Evolutionary conservation across 2,329 filamentous ascomycete species (phyloP), one percentile per base, ranked within the genome.

Genomic region (Onygenales sp.): DNA sequence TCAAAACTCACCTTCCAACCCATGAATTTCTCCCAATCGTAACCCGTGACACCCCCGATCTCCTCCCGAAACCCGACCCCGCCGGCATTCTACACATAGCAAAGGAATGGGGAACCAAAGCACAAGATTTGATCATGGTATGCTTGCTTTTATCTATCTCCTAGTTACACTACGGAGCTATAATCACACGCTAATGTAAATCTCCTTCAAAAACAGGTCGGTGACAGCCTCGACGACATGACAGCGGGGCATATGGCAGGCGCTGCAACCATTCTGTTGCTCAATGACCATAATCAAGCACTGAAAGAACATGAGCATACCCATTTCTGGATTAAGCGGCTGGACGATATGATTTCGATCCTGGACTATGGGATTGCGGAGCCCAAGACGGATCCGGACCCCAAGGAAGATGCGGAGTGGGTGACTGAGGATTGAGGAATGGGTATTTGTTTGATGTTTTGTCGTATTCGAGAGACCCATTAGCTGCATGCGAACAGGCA

Each of bases 211-310:
- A 57, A 51, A 51, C 62, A 72, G 75, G 74, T 77, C 21, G 87
- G 87, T 3, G 87, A 92, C 66, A 90, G 85, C 13, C 82, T 95
- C 53, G 93, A 97, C 67, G 93, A 98, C 66, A 94, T 97, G 82
- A 87, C 85, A 7, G 89, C 92, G 0, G 92, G 93, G 0, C 80
- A 85, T 55, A 78, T 77, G 51, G 92, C 92, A 0, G 92, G 92
- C 1, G 89, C 91, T 1, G 87, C 89, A 36, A 97, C 93, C 0
- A 90, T 97, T n/a, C 66, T 97, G 65, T 75, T 98, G 44, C 78
- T 86, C 13, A 94, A 94, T 63, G 82, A 88, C n/a, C 84, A 79
- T n/a, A 95, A 95, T 65, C 69, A 69, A 53, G 78, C 85, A 59
- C 66, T 95, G 54, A 81, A 77, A 7, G 75, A 80, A 27, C 87